A percentile compares a stretch with the other conserved stretches of the same genome.
phyloP scores from a whole-genome alignment of 2,329 filamentous ascomycete species.

The Colletotrichum plurivorum region DNA sequence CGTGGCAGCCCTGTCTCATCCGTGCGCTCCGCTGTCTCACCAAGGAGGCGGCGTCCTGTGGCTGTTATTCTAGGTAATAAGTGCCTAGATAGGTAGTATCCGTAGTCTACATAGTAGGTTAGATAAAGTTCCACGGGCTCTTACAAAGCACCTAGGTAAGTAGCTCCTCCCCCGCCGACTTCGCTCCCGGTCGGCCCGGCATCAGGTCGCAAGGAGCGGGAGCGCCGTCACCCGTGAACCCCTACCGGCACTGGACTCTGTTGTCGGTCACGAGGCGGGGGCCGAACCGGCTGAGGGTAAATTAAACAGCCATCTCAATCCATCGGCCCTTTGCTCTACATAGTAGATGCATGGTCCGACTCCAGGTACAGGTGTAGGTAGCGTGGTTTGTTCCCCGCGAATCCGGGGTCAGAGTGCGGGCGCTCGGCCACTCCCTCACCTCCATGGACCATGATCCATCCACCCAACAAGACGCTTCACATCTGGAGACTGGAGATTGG shows the following conservation, averaged over 20 bases:
- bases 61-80: no score
- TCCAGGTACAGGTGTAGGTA: no score
- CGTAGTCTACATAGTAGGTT: no score
- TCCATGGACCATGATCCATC: not conserved
- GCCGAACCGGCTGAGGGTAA: slow-evolving; percentile 15
- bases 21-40: slow-evolving; percentile 6
- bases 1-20: slow-evolving; percentile 21
- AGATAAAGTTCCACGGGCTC: no score
- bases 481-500: no score
- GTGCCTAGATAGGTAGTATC: no score
- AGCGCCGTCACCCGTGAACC: not conserved
- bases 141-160: no score
- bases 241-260: no score
- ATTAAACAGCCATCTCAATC: slow-evolving; percentile 7
- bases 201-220: not conserved
- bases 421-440: slow-evolving; percentile 25
- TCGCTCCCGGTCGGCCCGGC: not conserved
- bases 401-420: slow-evolving; percentile 20
- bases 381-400: slow-evolving; percentile 8
- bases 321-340: slow-evolving; percentile 3
- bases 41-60: not conserved
- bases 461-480: not conserved
- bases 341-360: not conserved
- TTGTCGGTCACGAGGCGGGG: not conserved
- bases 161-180: no score